Conservation (phyloP, 2,329 filamentous ascomycete species). For the Exophiala sp. region DNA sequence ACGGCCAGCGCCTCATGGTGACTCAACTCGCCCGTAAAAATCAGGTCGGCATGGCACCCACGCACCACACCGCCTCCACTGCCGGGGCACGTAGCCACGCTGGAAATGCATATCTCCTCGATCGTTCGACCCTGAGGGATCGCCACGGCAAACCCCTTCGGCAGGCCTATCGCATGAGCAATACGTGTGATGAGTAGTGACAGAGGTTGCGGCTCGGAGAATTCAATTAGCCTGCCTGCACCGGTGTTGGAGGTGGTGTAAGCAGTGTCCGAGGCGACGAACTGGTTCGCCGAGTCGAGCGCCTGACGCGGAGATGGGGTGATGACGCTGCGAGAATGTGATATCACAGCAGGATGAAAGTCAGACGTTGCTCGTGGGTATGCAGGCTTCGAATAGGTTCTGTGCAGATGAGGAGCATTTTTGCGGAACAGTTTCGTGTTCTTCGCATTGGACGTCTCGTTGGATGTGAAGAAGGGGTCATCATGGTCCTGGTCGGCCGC, state of each 20-base stretch:
- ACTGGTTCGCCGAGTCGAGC: slow-evolving; percentile 29
- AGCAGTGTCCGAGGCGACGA: slow-evolving; percentile 35
- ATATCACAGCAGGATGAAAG: slow-evolving; percentile 37
- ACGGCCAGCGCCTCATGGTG: slow-evolving; percentile 89
- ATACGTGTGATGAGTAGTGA: slow-evolving; percentile 60
- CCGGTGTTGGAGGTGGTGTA: slow-evolving; percentile 48
- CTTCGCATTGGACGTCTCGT: slow-evolving; percentile 19
- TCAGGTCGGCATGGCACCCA: slow-evolving; percentile 60
- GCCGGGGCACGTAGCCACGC: slow-evolving; percentile 84
- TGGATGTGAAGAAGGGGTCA: slow-evolving; percentile 31
- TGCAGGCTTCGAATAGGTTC: slow-evolving; percentile 39
- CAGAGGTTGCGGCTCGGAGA: slow-evolving; percentile 51
- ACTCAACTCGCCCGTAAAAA: slow-evolving; percentile 89
- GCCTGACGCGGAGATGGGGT: slow-evolving; percentile 44
- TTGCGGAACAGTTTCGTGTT: slow-evolving; percentile 13
- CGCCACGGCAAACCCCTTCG: slow-evolving; percentile 62
- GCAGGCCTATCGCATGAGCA: slow-evolving; percentile 61
- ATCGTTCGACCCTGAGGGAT: slow-evolving; percentile 58
- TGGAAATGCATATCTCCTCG: slow-evolving; percentile 57
- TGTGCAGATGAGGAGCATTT: slow-evolving; percentile 8
- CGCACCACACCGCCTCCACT: slow-evolving; percentile 69
- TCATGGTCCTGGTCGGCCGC: slow-evolving; percentile 12
- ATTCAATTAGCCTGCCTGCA: slow-evolving; percentile 59
- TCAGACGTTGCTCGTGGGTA: slow-evolving; percentile 35
- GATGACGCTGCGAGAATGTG: slow-evolving; percentile 54